phyloP scores from a whole-genome alignment of 306 rosid genomes.

The Glycine soja region DNA sequence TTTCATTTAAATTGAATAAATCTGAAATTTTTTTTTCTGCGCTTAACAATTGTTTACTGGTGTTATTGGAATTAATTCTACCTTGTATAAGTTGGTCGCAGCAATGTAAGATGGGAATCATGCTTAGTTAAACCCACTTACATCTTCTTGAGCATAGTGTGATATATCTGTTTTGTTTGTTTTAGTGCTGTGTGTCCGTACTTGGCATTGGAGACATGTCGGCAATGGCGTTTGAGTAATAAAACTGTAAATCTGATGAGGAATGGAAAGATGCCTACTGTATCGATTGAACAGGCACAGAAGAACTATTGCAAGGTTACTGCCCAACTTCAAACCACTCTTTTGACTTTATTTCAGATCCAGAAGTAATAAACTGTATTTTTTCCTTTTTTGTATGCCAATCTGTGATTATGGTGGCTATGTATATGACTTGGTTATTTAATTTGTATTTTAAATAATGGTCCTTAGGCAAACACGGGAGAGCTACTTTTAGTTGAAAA shows the following conservation, averaged over 20 bases:
- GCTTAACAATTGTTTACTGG: slow-evolving; percentile 29
- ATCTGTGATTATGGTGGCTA: slow-evolving; percentile 24
- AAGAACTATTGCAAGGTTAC: slow-evolving; percentile 92
- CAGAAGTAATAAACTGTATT: background rate
- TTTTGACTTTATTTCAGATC: slow-evolving; percentile 17
- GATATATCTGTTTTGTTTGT: slow-evolving; percentile 43
- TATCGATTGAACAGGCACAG: slow-evolving; percentile 99
- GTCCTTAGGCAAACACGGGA: slow-evolving; percentile 3
- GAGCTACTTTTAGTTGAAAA: slow-evolving; percentile 31
- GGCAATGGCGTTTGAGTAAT: slow-evolving; percentile 97
- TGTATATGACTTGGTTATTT: slow-evolving; percentile 21
- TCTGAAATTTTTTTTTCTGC: slow-evolving; percentile 18
- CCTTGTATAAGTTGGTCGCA: slow-evolving; percentile 27
- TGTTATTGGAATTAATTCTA: slow-evolving; percentile 34
- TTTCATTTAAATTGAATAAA: slow-evolving; percentile 36
- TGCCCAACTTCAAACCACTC: slow-evolving; percentile 27
- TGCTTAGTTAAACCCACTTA: background rate
- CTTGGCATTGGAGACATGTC: slow-evolving; percentile 97
- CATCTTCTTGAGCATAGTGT: slow-evolving; percentile 34
- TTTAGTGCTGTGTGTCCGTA: slow-evolving; percentile 94
- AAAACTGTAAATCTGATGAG: slow-evolving; percentile 95
- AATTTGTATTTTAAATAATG: background rate
- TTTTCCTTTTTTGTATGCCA: background rate
- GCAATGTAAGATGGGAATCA: slow-evolving; percentile 35
- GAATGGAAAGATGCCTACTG: slow-evolving; percentile 98